Evolutionary conservation across 2,329 filamentous ascomycete genomes (phyloP).

Genomic region (Uncinocarpus reesii): DNA sequence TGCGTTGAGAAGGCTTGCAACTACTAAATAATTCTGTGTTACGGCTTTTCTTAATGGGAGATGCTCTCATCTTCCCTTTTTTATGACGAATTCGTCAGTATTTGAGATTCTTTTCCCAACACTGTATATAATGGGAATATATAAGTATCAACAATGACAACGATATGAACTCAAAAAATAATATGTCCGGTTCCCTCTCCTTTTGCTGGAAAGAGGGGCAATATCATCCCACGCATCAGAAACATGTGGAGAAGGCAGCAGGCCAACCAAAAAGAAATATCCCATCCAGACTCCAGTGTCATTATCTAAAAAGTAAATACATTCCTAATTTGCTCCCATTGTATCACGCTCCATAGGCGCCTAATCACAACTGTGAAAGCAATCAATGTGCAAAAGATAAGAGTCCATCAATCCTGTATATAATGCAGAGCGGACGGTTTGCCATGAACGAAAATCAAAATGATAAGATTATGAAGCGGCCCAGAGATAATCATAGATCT

Average conservation of each 20-base stretch:
- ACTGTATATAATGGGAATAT: constrained; percentile 1
- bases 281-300: too few species aligned
- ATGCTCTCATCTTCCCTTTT: not conserved
- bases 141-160: not conserved
- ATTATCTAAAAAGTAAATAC: too few species aligned
- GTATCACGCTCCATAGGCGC: too few species aligned
- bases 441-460: not conserved
- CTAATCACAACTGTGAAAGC: too few species aligned
- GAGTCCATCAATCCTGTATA: too few species aligned
- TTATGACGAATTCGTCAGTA: not conserved
- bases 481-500: not conserved
- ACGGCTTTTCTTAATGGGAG: not conserved
- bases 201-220: not conserved
- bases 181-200: not conserved
- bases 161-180: not conserved
- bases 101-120: not conserved
- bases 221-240: too few species aligned
- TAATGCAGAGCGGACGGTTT: too few species aligned
- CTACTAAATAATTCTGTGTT: not conserved
- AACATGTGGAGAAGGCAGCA: too few species aligned
- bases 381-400: too few species aligned
- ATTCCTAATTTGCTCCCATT: too few species aligned
- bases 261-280: too few species aligned
- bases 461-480: not conserved
- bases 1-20: constrained; percentile 11